Evolutionary conservation across 352 stramenopile genomes (phyloP), one percentile per base, ranked within the genome.

Genomic region (Phytophthora citrophthora): DNA sequence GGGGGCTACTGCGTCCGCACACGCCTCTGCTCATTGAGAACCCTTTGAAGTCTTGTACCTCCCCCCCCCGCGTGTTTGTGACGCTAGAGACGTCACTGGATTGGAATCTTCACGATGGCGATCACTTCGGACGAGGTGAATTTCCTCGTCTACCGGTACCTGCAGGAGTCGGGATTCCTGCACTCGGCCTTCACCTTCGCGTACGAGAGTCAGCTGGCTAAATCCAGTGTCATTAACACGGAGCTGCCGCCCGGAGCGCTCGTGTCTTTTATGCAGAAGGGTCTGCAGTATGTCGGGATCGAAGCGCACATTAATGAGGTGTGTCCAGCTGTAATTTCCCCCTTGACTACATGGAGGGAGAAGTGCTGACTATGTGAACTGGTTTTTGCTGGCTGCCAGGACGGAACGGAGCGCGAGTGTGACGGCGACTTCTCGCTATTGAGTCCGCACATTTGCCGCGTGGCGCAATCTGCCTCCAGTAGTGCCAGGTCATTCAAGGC

Each of bases 161-260:
- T 99, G 46, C 93, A 98, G 62, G 96, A 99, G 76, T 98, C 91
- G 20, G 95, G 96, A 12, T 99, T 99, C 71, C 85, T 98, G 60
- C 97, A 99, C 81, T 97, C 95, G 23, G 92, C 96, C 43, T 99
- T 99, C 74, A 98, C 96, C n/a, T 99, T 99, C 68, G 94, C 93
- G 16, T 98, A 99, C 66, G 97, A 99, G 76, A 98, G 92, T 40
- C 93, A 99, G 59, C 69, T 99, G 34, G 90, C 90, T 39, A 96
- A 98, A 76, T 96, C 95, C 18, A 95, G 81, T 54, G 90, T 98
- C 16, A 90, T 97, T 50, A 93, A 95, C 61, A 91, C 90, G 36
- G 84, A 98, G 60, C 79, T 99, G 38, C 97, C 98, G 24, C 97
- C 97, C 0, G 97, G 97, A 12, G 97, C 97, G 50, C 84, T 99